Evolutionary conservation across 768 basidiomycete species (phyloP), one percentile per base, ranked within the genome.

Genomic region (Auricularia auricula-judae): DNA sequence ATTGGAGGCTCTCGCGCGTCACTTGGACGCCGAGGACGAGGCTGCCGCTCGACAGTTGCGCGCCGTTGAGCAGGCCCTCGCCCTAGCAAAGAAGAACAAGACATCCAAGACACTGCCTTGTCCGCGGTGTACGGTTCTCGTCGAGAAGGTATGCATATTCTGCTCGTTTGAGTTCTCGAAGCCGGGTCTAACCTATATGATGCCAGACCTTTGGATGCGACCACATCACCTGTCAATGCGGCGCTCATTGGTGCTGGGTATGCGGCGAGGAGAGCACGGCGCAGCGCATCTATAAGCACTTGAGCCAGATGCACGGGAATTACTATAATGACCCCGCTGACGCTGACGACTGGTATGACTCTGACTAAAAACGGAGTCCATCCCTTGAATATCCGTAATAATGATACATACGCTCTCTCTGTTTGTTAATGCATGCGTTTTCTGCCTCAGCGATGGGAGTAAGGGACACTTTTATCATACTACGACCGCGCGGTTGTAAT

Each of bases 131-230:
- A 36, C 36, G 3, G 59, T 65, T 14, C 21, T 61, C 3, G 42
- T 44, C 21, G n/a, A 36, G 61, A 62, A 62, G 10, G 21, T 21
- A 35, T 16, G 61, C 68, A 51, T 67, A 29, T 66, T 0, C 39
- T 23, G 21, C 23, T 3, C 21, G 23, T 14, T 4, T 14, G 1
- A 12, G 23, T 23, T 12, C 14, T 23, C 44, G 34, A n/a, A 39
- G 7, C 12, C 39, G 21, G 16, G 63, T 36, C 14, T 16, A 14
- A 29, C 16, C 47, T 33, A 34, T 11, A 14, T 21, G 42, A 3
- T 42, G 62, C 35, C 56, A 72, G 70, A 64, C 61, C 12, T 64
- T 51, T n/a, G 72, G 72, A 0, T 73, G 72, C 65, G 71, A 73
- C 63, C 71, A 73, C 62, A 70, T 73, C 18, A 64, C 60, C 2